These are phyloP conservation scores for Flaveria floridana DNA, from an alignment of 140 eudicot genomes.

Conservation along the genomic window DNA sequence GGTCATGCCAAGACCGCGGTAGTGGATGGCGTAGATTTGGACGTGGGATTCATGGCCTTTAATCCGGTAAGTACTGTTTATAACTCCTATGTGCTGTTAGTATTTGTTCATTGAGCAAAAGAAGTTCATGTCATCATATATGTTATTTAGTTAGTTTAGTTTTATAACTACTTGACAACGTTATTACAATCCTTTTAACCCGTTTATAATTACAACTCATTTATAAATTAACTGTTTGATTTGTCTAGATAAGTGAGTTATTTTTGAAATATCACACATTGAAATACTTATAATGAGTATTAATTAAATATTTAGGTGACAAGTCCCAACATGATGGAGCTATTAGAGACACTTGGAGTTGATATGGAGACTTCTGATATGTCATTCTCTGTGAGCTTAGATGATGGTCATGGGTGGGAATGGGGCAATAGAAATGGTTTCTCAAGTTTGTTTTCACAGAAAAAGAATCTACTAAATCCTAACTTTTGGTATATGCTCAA, in stretches of 20 bases:
- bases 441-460: slow-evolving; percentile 75
- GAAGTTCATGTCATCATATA: too few relatives aligned
- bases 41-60: slow-evolving; percentile 3
- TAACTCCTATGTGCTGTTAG: too few relatives aligned
- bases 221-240: too few relatives aligned
- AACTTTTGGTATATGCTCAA: slow-evolving; percentile 73
- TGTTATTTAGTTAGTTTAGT: too few relatives aligned
- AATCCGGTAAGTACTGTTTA: background rate
- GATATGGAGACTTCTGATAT: slow-evolving; percentile 86
- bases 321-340: slow-evolving; percentile 90
- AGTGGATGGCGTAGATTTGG: slow-evolving; percentile 33
- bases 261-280: too few relatives aligned
- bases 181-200: too few relatives aligned
- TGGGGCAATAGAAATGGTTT: slow-evolving; percentile 89
- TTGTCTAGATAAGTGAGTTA: too few relatives aligned
- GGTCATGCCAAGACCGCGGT: slow-evolving; percentile 68
- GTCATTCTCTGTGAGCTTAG: slow-evolving; percentile 88
- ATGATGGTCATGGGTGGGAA: slow-evolving; percentile 66
- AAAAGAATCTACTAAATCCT: slow-evolving; percentile 63
- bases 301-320: slow-evolving; percentile 52
- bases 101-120: too few relatives aligned
- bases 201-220: too few relatives aligned
- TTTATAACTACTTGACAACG: too few relatives aligned
- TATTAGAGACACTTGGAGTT: slow-evolving; percentile 78
- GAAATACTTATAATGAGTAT: too few relatives aligned